A percentile compares a stretch with the other conserved stretches of the same genome.
Conservation (phyloP, 2,329 filamentous ascomycete genomes). For the Epichloe scottii region DNA sequence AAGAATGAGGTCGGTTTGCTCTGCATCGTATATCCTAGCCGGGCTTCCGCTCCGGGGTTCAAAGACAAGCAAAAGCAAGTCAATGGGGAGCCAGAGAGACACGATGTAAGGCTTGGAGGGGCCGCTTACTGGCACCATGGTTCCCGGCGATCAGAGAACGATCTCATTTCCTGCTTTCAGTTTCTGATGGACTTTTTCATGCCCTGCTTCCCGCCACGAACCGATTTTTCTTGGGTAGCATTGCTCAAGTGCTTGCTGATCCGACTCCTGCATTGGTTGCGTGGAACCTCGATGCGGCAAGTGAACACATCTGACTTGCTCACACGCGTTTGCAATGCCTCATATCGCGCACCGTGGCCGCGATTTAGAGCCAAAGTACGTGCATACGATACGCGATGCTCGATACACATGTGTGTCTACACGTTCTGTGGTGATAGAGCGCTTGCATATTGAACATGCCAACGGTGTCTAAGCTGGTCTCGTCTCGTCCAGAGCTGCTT, state of each 20-base stretch:
- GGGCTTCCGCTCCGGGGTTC: too few relatives aligned
- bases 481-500: too few relatives aligned
- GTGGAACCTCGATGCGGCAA: constrained; percentile 1
- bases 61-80: too few relatives aligned
- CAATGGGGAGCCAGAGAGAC: not conserved
- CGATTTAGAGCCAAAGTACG: not conserved
- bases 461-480: not conserved
- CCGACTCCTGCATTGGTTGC: constrained; percentile 1
- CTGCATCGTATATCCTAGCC: too few relatives aligned
- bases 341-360: not conserved
- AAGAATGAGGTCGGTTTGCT: too few relatives aligned
- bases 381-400: not conserved
- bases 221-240: not conserved
- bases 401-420: not conserved
- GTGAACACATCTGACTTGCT: not conserved
- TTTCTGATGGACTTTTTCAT: not conserved
- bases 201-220: constrained; percentile 1
- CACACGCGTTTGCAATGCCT: not conserved
- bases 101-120: not conserved
- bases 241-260: not conserved
- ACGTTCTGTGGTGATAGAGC: not conserved
- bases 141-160: not conserved
- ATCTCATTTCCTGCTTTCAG: not conserved
- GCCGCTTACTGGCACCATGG: not conserved
- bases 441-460: not conserved